Evolutionary conservation across 1,139 yeast genomes (phyloP), one percentile per base, ranked within the genome.

Genomic region (Spathaspora sp.): DNA sequence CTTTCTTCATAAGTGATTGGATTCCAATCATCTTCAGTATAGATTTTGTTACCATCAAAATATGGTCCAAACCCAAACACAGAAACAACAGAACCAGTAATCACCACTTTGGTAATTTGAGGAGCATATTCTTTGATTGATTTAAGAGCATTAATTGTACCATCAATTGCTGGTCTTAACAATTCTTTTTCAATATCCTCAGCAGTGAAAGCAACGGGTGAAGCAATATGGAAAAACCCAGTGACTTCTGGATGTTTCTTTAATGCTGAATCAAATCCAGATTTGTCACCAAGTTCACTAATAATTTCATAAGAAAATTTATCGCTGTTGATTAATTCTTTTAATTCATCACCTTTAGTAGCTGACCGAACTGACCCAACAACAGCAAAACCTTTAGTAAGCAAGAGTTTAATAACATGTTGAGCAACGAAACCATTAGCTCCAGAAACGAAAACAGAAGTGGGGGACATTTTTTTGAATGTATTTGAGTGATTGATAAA

Each of bases 251-350:
- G 70, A 54, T 80, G 76, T 3, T 63, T 64, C 52, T 72, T 57
- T 47, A 84, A 67, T 1, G 74, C 78, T 13, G 69, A 65, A 57
- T 81, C 84, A 54, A 83, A 84, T 0, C 87, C 86, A 39, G 70
- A 72, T 4, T 63, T 67, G 2, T 57, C 46, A 5, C 51, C 57
- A 44, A 70, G 56, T 36, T 60, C 67, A 7, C 56, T 55, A 11
- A 70, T 65, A 18, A 69, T 52, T 17, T 55, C 72, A 50, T 62
- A 68, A 3, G 50, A 25, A 45, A 70, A 70, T 8, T 54, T 53
- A 7, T 44, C 39, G 2, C 24, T 33, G 24, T 63, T 64, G 3
- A 52, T 56, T 26, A 42, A 31, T 36, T 42, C 15, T 20, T 57
- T 53, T 26, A 60, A 36, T 65, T 68, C 36, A 18, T 58, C 61